Base-by-base conservation (phyloP, 108 stramenopile genomes). In the Pseudonitzschia pungens region DNA sequence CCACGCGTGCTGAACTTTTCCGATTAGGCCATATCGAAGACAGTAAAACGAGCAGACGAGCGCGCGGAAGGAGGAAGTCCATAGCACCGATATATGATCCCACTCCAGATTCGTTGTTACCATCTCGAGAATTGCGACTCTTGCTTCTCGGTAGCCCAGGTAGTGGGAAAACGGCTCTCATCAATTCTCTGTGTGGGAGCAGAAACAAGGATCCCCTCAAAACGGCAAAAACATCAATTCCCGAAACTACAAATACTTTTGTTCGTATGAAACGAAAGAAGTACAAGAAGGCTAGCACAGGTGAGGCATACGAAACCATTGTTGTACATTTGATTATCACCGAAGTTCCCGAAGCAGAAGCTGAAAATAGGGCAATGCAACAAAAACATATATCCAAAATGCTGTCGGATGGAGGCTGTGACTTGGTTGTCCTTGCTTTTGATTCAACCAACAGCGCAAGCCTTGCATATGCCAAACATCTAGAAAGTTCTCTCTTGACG, bases 261-360 rank as follows among this genome's bases (percentile, higher is more conserved):
- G 75, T 86, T 72, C 67, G 77, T 45, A 41, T 86, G 73, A 79
- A 83, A 78, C 70, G 79, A 70, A 74, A 68, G 72, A 71, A 48
- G 68, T 48, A 48, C 45, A 68, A 66, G 22, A 56, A 65, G 53
- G 29, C 53, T 27, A 71, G 50, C 26, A 56, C 56, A 33, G 64
- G 75, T 31, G 48, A 53, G 44, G 42, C 20, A 20, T 60, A 57
- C 2, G 87, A 77, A 42, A 80, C 87, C 48, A 69, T 85, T 67
- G 74, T 74, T 21, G 84, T 85, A 8, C 92, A 92, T 69, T 48
- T 89, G n/a, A 71, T 92, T 44, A 74, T 90, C 43, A 92, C 92
- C 2, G 84, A 90, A 42, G 77, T 92, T 24, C 89, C 88, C 29
- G 72, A 76, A 28, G 74, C 62, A 12, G 77, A 82, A n/a, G 56